Evolutionary conservation across 257 asterid genomes (phyloP).

Genomic region (Nyctanthes arbortristis): DNA sequence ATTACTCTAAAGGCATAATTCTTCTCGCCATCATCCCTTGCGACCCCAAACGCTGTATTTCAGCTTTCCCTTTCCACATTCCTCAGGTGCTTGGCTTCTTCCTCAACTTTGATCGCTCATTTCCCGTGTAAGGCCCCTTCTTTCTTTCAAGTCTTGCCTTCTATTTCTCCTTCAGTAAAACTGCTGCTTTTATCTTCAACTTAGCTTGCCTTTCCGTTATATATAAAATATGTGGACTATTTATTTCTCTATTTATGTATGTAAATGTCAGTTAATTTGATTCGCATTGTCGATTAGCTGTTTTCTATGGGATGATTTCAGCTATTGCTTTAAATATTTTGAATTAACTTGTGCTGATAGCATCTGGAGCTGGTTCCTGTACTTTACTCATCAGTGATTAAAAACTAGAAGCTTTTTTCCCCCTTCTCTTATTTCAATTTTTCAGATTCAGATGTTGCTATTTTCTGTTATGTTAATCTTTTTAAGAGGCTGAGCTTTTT

Average conservation of each 20-base stretch:
- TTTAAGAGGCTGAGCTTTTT: background rate
- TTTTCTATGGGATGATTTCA: conserved; percentile 8
- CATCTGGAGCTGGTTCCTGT: conserved; percentile 36
- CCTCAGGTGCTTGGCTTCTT: conserved; percentile 6
- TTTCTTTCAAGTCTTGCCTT: background rate
- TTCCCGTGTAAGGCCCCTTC: conserved; percentile 26
- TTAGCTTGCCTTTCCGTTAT: background rate
- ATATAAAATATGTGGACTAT: background rate
- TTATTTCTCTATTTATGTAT: background rate
- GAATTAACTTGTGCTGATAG: background rate
- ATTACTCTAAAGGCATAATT: too few relatives aligned
- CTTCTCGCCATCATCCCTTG: too few relatives aligned
- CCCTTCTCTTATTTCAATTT: background rate
- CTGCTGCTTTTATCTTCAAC: conserved; percentile 4
- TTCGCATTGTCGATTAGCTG: conserved; percentile 21
- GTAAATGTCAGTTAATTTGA: conserved; percentile 5
- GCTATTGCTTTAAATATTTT: conserved; percentile 5
- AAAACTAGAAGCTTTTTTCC: background rate
- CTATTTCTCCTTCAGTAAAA: background rate
- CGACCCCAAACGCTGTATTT: conserved; percentile 27
- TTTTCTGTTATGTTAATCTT: background rate
- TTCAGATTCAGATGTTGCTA: background rate
- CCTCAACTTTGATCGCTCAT: conserved; percentile 11
- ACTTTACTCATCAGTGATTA: background rate
- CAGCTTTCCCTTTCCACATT: conserved; percentile 24